Percentiles rank a stretch among this genome's conserved stretches.
Conservation (phyloP, 208 protist species). For the Strigomonas culicis region DNA sequence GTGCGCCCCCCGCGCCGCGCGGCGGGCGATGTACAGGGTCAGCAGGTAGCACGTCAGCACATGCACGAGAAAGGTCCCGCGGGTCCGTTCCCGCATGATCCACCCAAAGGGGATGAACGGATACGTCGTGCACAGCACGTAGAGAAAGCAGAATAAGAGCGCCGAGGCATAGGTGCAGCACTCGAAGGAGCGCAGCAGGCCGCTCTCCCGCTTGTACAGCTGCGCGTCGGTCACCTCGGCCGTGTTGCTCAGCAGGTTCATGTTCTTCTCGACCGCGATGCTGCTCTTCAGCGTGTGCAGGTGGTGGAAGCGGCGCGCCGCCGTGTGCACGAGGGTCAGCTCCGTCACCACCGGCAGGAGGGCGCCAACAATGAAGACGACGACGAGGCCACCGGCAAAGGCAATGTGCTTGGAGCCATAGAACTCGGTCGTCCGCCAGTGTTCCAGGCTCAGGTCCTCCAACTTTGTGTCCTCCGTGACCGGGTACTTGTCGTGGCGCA, state of each 20-base stretch:
- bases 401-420: slow-evolving; percentile 53
- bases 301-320: slow-evolving; percentile 6
- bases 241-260: slow-evolving; percentile 6
- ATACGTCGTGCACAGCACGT: slow-evolving; percentile 64
- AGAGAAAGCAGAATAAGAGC: slow-evolving; percentile 22
- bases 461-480: slow-evolving; percentile 30
- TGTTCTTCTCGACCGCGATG: not conserved
- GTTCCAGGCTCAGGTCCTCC: slow-evolving; percentile 33
- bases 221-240: slow-evolving; percentile 15
- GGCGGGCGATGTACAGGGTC: slow-evolving; percentile 20
- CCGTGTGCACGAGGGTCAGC: slow-evolving; percentile 29
- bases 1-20: slow-evolving; percentile 22
- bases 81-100: slow-evolving; percentile 58
- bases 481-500: slow-evolving; percentile 41
- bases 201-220: slow-evolving; percentile 15
- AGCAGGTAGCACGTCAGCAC: slow-evolving; percentile 20
- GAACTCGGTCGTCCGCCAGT: slow-evolving; percentile 54
- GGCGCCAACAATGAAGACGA: slow-evolving; percentile 60
- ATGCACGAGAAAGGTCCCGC: slow-evolving; percentile 32
- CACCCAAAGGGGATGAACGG: slow-evolving; percentile 72
- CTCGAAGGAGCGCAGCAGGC: slow-evolving; percentile 55
- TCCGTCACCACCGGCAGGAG: slow-evolving; percentile 67
- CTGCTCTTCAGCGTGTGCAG: not conserved
- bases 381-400: slow-evolving; percentile 45
- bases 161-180: slow-evolving; percentile 17